Conservation (phyloP, 2,329 filamentous ascomycete genomes). For the Shiraia sp. region DNA sequence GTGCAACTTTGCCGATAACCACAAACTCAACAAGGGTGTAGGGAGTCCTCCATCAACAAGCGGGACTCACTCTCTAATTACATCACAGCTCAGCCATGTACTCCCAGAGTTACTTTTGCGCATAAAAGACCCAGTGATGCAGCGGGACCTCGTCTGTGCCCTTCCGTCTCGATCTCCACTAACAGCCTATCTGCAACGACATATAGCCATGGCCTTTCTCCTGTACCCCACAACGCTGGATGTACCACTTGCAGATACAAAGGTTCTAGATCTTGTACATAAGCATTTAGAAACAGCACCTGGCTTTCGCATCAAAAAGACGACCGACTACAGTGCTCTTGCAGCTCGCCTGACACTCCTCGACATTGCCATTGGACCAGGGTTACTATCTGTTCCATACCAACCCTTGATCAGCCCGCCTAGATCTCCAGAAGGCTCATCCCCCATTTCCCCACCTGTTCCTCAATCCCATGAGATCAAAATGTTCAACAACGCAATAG, state of each 20-base stretch:
- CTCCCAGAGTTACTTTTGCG: slow-evolving; percentile 31
- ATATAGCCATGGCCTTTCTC: slow-evolving; percentile 68
- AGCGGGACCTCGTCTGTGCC: slow-evolving; percentile 61
- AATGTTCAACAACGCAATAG: slow-evolving; percentile 72
- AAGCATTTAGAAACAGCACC: slow-evolving; percentile 38
- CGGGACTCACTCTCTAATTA: slow-evolving; percentile 25
- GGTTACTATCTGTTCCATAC: slow-evolving; percentile 43
- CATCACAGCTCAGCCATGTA: slow-evolving; percentile 28
- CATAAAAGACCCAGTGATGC: slow-evolving; percentile 56
- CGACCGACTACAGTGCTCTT: slow-evolving; percentile 71
- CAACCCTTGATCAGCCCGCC: slow-evolving; percentile 31
- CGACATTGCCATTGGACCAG: slow-evolving; percentile 75
- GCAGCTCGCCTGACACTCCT: slow-evolving; percentile 68
- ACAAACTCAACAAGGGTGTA: slow-evolving; percentile 28
- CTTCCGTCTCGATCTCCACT: slow-evolving; percentile 59
- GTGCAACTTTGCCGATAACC: slow-evolving; percentile 27
- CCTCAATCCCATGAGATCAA: slow-evolving; percentile 41
- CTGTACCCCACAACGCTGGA: slow-evolving; percentile 46
- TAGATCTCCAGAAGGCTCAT: slow-evolving; percentile 25
- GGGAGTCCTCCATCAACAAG: slow-evolving; percentile 12
- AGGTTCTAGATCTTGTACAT: slow-evolving; percentile 25
- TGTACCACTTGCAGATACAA: slow-evolving; percentile 26
- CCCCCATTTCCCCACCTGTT: slow-evolving; percentile 10
- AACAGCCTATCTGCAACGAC: slow-evolving; percentile 65
- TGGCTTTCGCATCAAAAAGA: slow-evolving; percentile 57